These are phyloP conservation scores for Leccinum fibrillosum DNA, from an alignment of 768 basidiomycete species.

Conservation along the genomic window DNA sequence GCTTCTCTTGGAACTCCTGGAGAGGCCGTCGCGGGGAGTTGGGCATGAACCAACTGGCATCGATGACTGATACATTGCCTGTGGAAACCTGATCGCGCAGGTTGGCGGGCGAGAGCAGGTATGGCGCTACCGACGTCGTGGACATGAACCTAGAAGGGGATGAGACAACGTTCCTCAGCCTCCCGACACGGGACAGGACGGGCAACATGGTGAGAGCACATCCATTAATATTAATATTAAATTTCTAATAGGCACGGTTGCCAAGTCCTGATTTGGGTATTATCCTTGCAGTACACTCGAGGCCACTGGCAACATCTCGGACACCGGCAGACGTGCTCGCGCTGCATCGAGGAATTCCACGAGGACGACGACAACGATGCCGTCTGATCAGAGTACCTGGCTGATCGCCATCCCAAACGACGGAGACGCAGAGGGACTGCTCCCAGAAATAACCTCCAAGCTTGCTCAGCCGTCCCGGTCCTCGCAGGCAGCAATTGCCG, in stretches of 20 bases:
- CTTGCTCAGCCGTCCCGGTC: constrained; percentile 57
- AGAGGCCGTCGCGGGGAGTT: constrained; percentile 66
- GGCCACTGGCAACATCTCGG: background rate
- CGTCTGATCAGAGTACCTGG: constrained; percentile 96
- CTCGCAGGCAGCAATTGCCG: constrained; percentile 48
- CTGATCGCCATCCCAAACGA: constrained; percentile 82
- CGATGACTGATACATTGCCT: constrained; percentile 45
- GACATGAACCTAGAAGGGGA: constrained; percentile 35
- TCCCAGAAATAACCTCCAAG: constrained; percentile 63
- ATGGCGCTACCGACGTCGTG: constrained; percentile 37
- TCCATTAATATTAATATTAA: constrained; percentile 12
- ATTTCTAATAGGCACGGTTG: background rate
- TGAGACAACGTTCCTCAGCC: background rate
- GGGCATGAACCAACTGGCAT: constrained; percentile 95
- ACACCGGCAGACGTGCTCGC: background rate
- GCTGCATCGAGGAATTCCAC: constrained; percentile 8
- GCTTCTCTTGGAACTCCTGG: constrained; percentile 64
- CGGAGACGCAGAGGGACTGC: constrained; percentile 76
- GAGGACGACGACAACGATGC: constrained; percentile 52
- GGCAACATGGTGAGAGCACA: background rate
- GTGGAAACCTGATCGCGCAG: constrained; percentile 38
- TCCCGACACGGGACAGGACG: constrained; percentile 8
- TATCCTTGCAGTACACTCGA: background rate
- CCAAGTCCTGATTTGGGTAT: constrained; percentile 15
- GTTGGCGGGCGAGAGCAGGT: constrained; percentile 51